Base-by-base conservation (phyloP, 2,329 filamentous ascomycete genomes). In the Clonostachys rosea region DNA sequence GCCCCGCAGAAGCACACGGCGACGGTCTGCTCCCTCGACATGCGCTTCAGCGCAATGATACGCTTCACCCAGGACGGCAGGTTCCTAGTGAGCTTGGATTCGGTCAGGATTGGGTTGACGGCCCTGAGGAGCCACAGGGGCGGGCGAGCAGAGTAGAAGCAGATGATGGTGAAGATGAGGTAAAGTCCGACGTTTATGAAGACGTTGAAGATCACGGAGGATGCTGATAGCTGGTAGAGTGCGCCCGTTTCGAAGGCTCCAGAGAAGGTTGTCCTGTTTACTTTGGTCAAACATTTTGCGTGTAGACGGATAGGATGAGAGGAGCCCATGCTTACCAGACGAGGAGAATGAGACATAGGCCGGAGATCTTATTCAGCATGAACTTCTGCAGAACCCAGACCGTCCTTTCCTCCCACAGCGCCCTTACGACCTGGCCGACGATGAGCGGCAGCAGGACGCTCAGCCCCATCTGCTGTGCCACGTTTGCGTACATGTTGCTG, bases 1-100 rank as follows among this genome's bases (percentile, higher is more conserved):
- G 86, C 84, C 24, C 81, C 83, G 56, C 84, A 88, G 62, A 89
- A 89, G 54, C 84, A 88, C 13, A 87, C 79, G 1, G 86, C 84
- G 44, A 89, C 78, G 0, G 84, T 78, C 55, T 88, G 81, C 49
- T 78, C 75, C 36, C 75, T 76, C 1, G 75, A 66, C 59, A 87
- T 71, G 56, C 74, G 79, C 35, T 73, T 63, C 4, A 76, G 61
- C 2, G 74, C 75, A 2, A 80, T n/a, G 9, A 54, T 57, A 40
- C 60, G 62, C 47, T 60, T 56, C 14, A 41, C 66, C 6, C n/a
- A 52, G 40, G 1, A 35, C 30, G 2, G 66, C 68, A 10, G 68
- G 52, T 24, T 42, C 43, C 48, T 53, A 3, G 54, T 52, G 5
- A 61, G 42, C 0, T 43, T 34, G 1, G 65, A 68, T 9, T 65